Evolutionary conservation across 2,329 filamentous ascomycete species (phyloP), one percentile per base, ranked within the genome.

Genomic region (Colletotrichum costaricense): DNA sequence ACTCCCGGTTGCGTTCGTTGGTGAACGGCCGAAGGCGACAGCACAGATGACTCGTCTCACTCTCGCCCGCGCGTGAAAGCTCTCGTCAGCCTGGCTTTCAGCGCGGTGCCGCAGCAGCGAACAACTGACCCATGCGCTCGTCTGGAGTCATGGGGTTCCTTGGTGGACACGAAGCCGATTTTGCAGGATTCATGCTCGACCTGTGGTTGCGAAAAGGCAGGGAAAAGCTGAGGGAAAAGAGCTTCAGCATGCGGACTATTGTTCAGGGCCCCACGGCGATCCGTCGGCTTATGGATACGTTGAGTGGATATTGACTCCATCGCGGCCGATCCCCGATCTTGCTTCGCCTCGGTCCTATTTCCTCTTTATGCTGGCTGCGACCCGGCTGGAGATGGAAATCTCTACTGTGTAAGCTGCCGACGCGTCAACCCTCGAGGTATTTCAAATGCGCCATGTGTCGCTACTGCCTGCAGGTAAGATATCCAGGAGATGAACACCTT

Each of bases 241-340:
- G 22, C 46, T 49, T 19, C 12, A 19, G 28, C 11, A 22, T 42
- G 19, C 26, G 49, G n/a, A 12, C 22, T 63, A 46, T 22, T 49
- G 9, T 60, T 26, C 19, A 16, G 16, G 24, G 19, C 67, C 56
- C 70, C 60, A 58, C 35, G 60, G 49, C 60, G 70, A 73, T 73
- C 67, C 67, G 19, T 65, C 55, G 70, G 55, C 42, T 56, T 65
- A 14, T 57, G 67, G 67, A 19, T 52, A n/a, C 11, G 16, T 19
- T n/a, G 26, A 33, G 26, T 49, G 59, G 49, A 33, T 30, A 16
- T 22, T 33, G 26, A 57, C 42, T 42, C 58, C 24, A 42, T 59
- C 38, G 24, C 55, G 46, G 66, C 24, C 22, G 55, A 70, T 70
- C 30, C 33, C 60, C 67, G 69, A 73, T 60, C 70, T 62, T 42